Base-by-base conservation (phyloP, 2,329 filamentous ascomycete genomes). In the Tolypocladium cylindrosporum region DNA sequence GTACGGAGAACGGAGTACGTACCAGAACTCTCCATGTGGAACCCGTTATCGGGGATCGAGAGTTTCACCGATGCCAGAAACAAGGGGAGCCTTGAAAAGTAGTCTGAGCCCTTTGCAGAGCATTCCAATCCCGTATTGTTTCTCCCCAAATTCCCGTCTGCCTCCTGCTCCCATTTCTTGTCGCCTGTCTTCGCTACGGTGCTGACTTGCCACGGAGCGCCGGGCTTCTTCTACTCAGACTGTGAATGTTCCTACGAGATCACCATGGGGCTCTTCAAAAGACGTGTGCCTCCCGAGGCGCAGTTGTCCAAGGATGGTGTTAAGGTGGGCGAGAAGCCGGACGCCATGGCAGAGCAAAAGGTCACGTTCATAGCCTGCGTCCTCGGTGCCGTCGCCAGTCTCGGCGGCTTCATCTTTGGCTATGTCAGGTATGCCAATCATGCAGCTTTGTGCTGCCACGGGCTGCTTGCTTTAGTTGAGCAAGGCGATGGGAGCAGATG, bases 381-480 rank as follows among this genome's bases (percentile, higher is more conserved):
- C 58, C 71, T 83, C 39, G 81, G 79, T 39, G 64, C 73, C 4
- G 74, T 82, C 42, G 79, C 80, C 59, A 81, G 78, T 60, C 76
- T 82, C 57, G 80, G 81, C 62, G 77, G 82, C 56, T 78, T 84
- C 72, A 80, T 83, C 66, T 83, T 83, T 61, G 81, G 81, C 8
- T 82, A 83, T 71, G 71, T 79, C 66, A 77, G 78, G 79, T 81
- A 72, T 43, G 73, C 63, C 36, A 24, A 21, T 19, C 4, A 14
- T 8, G 3, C 10, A 36, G 14, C 16, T 7, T 8, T 8, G 24
- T 14, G 14, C 8, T 27, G 24, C 6, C 27, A 11, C 2, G 19
- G 16, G 27, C 48, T 3, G 24, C 31, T 34, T 36, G 16, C 27
- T n/a, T 51, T 31, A 14, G 11, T 51, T 31, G 24, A 7, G n/a